Evolutionary conservation across 805 yeast genomes (phyloP).

Genomic region (Lachancea cidri): DNA sequence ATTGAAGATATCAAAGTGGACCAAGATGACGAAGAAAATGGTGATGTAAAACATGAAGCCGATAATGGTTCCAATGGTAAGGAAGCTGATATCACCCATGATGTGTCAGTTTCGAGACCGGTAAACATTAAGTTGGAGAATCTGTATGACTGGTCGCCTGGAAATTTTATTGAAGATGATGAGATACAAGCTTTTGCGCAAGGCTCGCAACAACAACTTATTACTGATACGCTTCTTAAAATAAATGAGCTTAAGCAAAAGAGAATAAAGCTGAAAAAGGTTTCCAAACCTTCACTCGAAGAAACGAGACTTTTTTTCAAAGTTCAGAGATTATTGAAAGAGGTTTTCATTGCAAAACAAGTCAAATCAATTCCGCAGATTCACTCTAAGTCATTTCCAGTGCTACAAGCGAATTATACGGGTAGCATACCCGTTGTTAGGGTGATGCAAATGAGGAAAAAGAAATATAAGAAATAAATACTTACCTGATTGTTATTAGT

Average conservation of each 20-base stretch:
- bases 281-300: slow-evolving; percentile 37
- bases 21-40: slow-evolving; percentile 3
- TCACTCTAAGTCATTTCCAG: slow-evolving; percentile 50
- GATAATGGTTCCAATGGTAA: slow-evolving; percentile 6
- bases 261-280: slow-evolving; percentile 33
- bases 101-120: slow-evolving; percentile 3
- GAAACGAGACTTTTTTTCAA: slow-evolving; percentile 42
- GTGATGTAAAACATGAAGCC: slow-evolving; percentile 4
- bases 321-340: slow-evolving; percentile 41
- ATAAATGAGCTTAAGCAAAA: slow-evolving; percentile 46
- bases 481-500: not conserved
- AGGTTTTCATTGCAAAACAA: slow-evolving; percentile 37
- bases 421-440: slow-evolving; percentile 71
- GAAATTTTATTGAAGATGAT: slow-evolving; percentile 44
- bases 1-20: slow-evolving; percentile 1
- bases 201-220: slow-evolving; percentile 39
- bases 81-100: slow-evolving; percentile 5
- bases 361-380: slow-evolving; percentile 28
- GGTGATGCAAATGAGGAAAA: slow-evolving; percentile 26
- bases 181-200: slow-evolving; percentile 44
- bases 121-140: slow-evolving; percentile 34
- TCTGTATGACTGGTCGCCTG: slow-evolving; percentile 47
- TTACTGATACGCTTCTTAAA: slow-evolving; percentile 43
- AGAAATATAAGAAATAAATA: slow-evolving; percentile 23
- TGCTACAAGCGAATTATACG: slow-evolving; percentile 63